phyloP scores from a whole-genome alignment of 129 eudicot genomes.

The Artemisia tridentata region DNA sequence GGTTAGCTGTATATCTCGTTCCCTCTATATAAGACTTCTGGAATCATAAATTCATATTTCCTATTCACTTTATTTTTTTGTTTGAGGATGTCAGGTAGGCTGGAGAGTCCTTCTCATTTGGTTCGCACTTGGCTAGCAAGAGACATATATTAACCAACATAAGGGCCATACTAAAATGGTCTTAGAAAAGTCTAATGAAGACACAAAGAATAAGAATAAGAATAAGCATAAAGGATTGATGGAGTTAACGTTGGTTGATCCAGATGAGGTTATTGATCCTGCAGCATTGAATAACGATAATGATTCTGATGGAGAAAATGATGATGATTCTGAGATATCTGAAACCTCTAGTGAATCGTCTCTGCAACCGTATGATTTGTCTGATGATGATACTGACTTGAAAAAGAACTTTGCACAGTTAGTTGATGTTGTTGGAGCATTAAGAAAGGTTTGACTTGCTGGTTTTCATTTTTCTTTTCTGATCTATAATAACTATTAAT shows the following conservation, averaged over 20 bases:
- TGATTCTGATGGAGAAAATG: constrained; percentile 43
- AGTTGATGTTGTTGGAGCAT: constrained; percentile 84
- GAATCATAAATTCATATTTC: too few relatives aligned
- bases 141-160: constrained; percentile 23
- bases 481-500: too few relatives aligned
- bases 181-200: constrained; percentile 26
- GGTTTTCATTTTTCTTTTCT: too few relatives aligned
- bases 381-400: constrained; percentile 82
- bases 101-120: constrained; percentile 73
- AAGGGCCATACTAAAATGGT: constrained; percentile 11
- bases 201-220: constrained; percentile 25
- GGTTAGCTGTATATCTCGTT: constrained; percentile 66
- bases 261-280: constrained; percentile 91
- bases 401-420: constrained; percentile 69
- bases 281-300: constrained; percentile 47
- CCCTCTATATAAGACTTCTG: background rate
- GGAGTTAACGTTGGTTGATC: constrained; percentile 55
- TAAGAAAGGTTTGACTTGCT: constrained; percentile 37
- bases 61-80: constrained; percentile 11
- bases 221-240: constrained; percentile 37
- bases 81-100: constrained; percentile 66
- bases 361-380: constrained; percentile 84
- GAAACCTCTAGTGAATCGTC: constrained; percentile 83
- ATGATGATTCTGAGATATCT: constrained; percentile 52
- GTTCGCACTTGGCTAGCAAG: constrained; percentile 79